phyloP scores from a whole-genome alignment of 805 yeast genomes.

The Zygoascus bituminiphila region DNA sequence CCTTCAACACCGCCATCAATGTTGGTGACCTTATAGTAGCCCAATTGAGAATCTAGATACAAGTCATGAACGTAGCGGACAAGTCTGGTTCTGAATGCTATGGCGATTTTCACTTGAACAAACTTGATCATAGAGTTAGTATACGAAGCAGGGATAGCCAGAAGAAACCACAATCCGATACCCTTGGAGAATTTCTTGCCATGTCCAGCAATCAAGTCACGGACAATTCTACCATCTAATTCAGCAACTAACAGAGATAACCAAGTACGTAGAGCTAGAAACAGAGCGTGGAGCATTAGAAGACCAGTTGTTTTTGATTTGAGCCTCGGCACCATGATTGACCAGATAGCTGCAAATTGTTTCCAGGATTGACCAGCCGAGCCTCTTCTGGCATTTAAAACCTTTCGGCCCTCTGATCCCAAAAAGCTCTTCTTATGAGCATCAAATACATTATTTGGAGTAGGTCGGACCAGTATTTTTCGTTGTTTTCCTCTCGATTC shows the following conservation, averaged over 20 bases:
- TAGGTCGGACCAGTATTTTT: slow-evolving; percentile 24
- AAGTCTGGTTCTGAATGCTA: slow-evolving; percentile 77
- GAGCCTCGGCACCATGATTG: slow-evolving; percentile 70
- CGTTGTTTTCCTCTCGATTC: slow-evolving; percentile 18
- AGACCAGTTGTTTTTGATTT: slow-evolving; percentile 59
- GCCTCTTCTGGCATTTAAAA: slow-evolving; percentile 11
- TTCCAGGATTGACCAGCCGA: slow-evolving; percentile 44
- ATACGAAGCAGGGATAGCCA: slow-evolving; percentile 89
- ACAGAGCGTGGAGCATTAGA: slow-evolving; percentile 60
- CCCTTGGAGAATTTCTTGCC: slow-evolving; percentile 69
- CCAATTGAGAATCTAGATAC: slow-evolving; percentile 71
- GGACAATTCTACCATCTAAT: slow-evolving; percentile 86
- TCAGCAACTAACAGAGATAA: slow-evolving; percentile 77
- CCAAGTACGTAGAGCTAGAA: slow-evolving; percentile 78
- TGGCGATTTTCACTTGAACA: slow-evolving; percentile 64
- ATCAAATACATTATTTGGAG: slow-evolving; percentile 23
- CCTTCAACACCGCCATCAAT: slow-evolving; percentile 46
- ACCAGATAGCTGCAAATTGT: slow-evolving; percentile 70
- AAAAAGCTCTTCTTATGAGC: slow-evolving; percentile 26
- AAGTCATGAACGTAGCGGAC: slow-evolving; percentile 84
- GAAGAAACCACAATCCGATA: slow-evolving; percentile 74
- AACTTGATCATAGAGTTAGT: slow-evolving; percentile 85
- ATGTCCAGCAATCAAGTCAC: slow-evolving; percentile 76
- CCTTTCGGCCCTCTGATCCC: slow-evolving; percentile 4
- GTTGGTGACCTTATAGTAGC: slow-evolving; percentile 73